Conservation (phyloP, 2,329 filamentous ascomycete genomes). For the Volutella citrinella region DNA sequence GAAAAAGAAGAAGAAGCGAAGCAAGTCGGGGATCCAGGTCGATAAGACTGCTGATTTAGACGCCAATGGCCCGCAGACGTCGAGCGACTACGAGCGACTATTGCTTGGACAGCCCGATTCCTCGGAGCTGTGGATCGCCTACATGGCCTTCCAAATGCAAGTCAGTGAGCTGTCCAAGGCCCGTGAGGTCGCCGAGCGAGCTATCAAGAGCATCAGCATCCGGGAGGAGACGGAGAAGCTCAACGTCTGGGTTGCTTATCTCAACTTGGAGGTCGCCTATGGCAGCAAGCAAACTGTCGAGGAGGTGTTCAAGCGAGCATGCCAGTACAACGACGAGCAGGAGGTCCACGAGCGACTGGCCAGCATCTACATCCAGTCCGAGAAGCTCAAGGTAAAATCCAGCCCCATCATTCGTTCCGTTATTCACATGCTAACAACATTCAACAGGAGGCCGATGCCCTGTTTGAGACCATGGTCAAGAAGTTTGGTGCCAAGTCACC, state of each 20-base stretch:
- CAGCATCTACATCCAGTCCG: slow-evolving; percentile 92
- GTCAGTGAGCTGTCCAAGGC: slow-evolving; percentile 86
- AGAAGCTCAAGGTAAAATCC: slow-evolving; percentile 71
- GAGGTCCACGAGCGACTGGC: slow-evolving; percentile 86
- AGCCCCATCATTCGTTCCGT: not conserved
- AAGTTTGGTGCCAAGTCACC: slow-evolving; percentile 81
- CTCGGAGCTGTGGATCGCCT: slow-evolving; percentile 90
- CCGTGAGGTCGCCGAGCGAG: slow-evolving; percentile 84
- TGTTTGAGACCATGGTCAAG: slow-evolving; percentile 84
- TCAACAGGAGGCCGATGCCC: slow-evolving; percentile 76
- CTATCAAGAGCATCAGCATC: slow-evolving; percentile 86
- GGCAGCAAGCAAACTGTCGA: slow-evolving; percentile 80
- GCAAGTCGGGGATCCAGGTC: slow-evolving; percentile 74
- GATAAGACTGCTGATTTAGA: slow-evolving; percentile 93
- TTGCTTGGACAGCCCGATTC: slow-evolving; percentile 90
- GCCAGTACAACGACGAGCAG: slow-evolving; percentile 88
- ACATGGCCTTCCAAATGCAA: slow-evolving; percentile 98
- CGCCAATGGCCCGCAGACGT: slow-evolving; percentile 80
- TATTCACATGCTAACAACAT: slow-evolving; percentile 23
- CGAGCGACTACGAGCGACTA: slow-evolving; percentile 90
- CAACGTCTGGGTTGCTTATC: slow-evolving; percentile 90
- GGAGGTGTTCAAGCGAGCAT: slow-evolving; percentile 85
- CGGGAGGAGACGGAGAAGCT: slow-evolving; percentile 89
- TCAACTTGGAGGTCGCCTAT: slow-evolving; percentile 92
- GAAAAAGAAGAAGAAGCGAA: slow-evolving; percentile 63